Evolutionary conservation across 1,284 basidiomycete species (phyloP), one percentile per base, ranked within the genome.

Genomic region (Entoloma clypeatum): DNA sequence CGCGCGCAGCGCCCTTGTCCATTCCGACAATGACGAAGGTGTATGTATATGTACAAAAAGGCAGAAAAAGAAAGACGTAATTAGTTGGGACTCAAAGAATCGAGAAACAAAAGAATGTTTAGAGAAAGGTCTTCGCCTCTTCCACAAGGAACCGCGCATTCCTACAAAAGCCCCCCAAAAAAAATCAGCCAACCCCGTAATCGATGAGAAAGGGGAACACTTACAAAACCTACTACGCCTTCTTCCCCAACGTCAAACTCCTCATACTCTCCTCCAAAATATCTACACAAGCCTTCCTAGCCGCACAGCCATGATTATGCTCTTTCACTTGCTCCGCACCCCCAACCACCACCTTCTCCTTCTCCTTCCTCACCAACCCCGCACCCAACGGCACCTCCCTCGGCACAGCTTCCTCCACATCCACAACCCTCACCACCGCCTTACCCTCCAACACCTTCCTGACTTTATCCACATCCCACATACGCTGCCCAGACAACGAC

Each of bases 391-490:
- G 21, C 40, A 41, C 36, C n/a, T 32, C 27, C n/a, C 43, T 8
- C 26, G 39, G 27, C 19, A 52, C 18, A 16, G 44, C 26, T 38
- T 53, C 53, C 43, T 51, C 43, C 45, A 89, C 67, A 59, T 88
- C 86, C 49, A 89, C 86, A 45, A 88, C 73, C 36, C 70, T 66
- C 43, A 89, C 67, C 26, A 87, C 81, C 1, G 86, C 86, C 47
- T 75, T 80, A 38, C 86, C 86, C 48, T 88, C 86, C 50, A 89
- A 66, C 22, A 89, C 82, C 48, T 72, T 75, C 49, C 79, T 67
- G 3, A 89, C 83, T 63, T 89, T 89, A 45, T 88, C 85, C 41
- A 75, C 71, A 54, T 89, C 86, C 76, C 75, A 79, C 31, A 65
- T 61, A 41, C 40, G 38, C 19, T 11, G 29, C 29, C 5, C 33